phyloP scores from a whole-genome alignment of 129 eudicot genomes.

The Mikania micrantha region DNA sequence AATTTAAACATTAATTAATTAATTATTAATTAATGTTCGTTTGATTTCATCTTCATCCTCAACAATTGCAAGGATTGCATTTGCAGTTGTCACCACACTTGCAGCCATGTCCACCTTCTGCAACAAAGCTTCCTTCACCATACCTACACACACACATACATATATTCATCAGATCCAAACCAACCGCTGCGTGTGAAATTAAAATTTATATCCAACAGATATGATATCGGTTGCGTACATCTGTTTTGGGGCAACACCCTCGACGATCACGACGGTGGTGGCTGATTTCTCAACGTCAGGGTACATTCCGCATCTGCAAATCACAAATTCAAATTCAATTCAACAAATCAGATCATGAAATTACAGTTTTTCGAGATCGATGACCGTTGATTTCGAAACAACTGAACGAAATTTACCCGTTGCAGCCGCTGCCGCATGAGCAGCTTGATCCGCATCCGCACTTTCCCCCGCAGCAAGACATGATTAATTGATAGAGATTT shows the following conservation, averaged over 20 bases:
- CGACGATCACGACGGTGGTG: constrained; percentile 38
- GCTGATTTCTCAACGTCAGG: constrained; percentile 58
- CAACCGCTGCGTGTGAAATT: background rate
- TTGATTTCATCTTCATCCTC: constrained; percentile 5
- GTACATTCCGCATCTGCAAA: constrained; percentile 73
- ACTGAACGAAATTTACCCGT: constrained; percentile 27
- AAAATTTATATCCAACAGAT: background rate
- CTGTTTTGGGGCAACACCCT: constrained; percentile 58
- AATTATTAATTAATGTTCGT: background rate
- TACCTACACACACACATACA: constrained; percentile 16
- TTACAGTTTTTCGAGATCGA: background rate
- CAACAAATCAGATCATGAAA: background rate
- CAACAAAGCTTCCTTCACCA: constrained; percentile 40
- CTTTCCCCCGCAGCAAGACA: constrained; percentile 69
- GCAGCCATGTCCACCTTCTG: constrained; percentile 48
- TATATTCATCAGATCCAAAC: background rate
- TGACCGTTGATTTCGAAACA: background rate
- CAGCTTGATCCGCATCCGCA: constrained; percentile 80
- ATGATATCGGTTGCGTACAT: constrained; percentile 20
- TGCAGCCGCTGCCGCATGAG: constrained; percentile 68
- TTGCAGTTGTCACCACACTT: constrained; percentile 60
- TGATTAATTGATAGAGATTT: constrained; percentile 24
- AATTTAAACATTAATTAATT: constrained; percentile 9
- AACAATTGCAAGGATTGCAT: constrained; percentile 65
- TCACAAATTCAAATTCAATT: background rate